Base-by-base conservation (phyloP, 768 basidiomycete species). In the Auriscalpium orientale region DNA sequence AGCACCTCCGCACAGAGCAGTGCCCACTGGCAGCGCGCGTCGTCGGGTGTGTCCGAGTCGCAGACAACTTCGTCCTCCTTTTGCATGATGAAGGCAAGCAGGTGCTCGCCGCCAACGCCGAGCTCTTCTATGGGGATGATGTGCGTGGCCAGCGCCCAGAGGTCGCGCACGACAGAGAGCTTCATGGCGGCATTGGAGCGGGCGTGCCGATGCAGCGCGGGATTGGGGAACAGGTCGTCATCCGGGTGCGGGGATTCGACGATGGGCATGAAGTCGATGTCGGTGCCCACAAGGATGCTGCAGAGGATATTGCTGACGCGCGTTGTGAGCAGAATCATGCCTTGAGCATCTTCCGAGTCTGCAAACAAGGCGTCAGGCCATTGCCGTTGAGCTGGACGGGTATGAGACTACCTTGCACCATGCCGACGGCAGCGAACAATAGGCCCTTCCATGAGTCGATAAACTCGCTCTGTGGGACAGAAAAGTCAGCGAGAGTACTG, bases 361-460 rank as follows among this genome's bases (percentile, higher is more conserved):
- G 58, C 44, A 12, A 22, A 36, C 7, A 37, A 49, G 8, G 16
- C 20, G 54, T 45, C 35, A 54, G 56, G 44, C 34, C 36, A 47
- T 49, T 44, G 56, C 15, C 55, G 49, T 36, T 38, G 8, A 51
- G 53, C 34, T 34, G 8, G 54, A 36, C 35, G 34, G 15, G 34
- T 28, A 35, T 13, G 1, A 21, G 64, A 70, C 16, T 38, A 82
- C 83, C 75, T 71, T 80, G 70, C 6, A 80, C 67, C 50, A 68
- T 63, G 0, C 72, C 63, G 15, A 81, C 74, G 35, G 79, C 79
- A 3, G 78, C 74, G 51, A 72, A 74, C 40, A 87, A 60, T 35
- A 89, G 65, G 44, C 78, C 77, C 38, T 75, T 70, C 87, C 86
- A 89, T 8, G 82, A 74, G 13, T 71, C 72, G 8, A 79, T 62